Base-by-base conservation (phyloP, 2,329 filamentous ascomycete genomes). In the Phyllachora maydis region DNA sequence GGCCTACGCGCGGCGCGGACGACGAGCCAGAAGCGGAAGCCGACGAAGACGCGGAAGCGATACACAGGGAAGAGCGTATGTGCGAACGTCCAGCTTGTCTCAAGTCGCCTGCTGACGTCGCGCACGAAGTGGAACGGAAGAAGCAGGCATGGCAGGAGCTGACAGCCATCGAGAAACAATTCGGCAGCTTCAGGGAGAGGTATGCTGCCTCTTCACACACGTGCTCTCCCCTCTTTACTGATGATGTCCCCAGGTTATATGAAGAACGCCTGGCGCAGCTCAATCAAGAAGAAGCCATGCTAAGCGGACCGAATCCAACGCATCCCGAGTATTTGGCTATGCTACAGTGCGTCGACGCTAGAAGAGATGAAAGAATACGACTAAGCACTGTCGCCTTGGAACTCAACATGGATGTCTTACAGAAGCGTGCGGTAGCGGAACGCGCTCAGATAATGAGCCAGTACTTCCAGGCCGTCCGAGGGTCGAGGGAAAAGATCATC, bases 311-410 rank as follows among this genome's bases (percentile, higher is more conserved):
- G 22, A 56, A 54, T 25, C 67, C 67, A n/a, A 74, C 68, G n/a
- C 88, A 98, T 42, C 78, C 81, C 17, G 85, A 92, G 44, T 85
- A 83, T 35, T 58, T 93, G 17, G 77, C 78, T 19, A 90, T 92
- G 70, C 72, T 90, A 44, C 69, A 79, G 42, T 82, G 75, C 41
- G 65, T 98, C 26, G 70, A 91, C 47, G 72, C 75, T 28, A 70
- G 85, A 39, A 65, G 77, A 32, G 69, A 83, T 28, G 73, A 81
- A 37, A 90, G 81, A 47, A 54, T 90, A 24, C 65, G 69, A 31
- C 65, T 78, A 35, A 77, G 85, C 37, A 63, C 75, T 24, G 69
- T 66, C 13, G 65, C 88, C 33, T 63, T 76, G 32, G 63, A 71
- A 29, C 75, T 79, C 41, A 76, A 78, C 34, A 52, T 77, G 33